Evolutionary conservation across 345 rosid species (phyloP), one percentile per base, ranked within the genome.

Genomic region (Rhizophora apiculata): DNA sequence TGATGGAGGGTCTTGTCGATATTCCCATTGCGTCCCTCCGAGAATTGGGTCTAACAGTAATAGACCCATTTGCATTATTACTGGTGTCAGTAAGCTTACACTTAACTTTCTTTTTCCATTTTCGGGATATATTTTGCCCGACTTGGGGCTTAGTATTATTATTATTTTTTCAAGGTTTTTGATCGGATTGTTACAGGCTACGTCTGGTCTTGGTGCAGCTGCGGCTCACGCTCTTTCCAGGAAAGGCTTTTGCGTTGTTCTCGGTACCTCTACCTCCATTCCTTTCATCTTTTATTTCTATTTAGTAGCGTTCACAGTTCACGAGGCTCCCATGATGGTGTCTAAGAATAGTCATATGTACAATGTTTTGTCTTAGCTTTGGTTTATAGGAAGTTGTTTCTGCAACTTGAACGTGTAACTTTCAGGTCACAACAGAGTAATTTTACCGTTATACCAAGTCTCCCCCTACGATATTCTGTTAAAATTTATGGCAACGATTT

Each of bases 161-260:
- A 24, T 24, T 24, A 24, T 24, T 20, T 34, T 48, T 49, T 64
- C 46, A 37, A 16, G 22, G 49, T 29, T 32, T 54, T 13, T 75
- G 34, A 30, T 13, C 36, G 63, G 51, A 9, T 76, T 73, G 70
- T 56, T 74, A 63, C 71, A 91, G 98, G 93, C 95, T 74, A 85
- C 95, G 55, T 94, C 97, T 22, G 98, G 98, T 29, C 60, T 91
- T 36, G 98, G 98, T 26, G 87, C 83, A 15, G 93, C 93, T 2
- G 83, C 93, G 19, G 96, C 97, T 11, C 71, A 63, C 77, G 88
- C 84, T 71, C 89, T 91, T 74, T 85, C 97, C 52, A 84, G 60
- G 70, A 80, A 91, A 68, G 97, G 97, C 22, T 91, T 88, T 79
- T 82, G 67, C 34, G 81, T 91, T 68, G 81, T 88, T 79, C 90